Percentiles rank a stretch among this genome's conserved stretches.
Evolutionary conservation across 495 filamentous ascomycete species (phyloP).

Genomic region (Arthonia radiata): DNA sequence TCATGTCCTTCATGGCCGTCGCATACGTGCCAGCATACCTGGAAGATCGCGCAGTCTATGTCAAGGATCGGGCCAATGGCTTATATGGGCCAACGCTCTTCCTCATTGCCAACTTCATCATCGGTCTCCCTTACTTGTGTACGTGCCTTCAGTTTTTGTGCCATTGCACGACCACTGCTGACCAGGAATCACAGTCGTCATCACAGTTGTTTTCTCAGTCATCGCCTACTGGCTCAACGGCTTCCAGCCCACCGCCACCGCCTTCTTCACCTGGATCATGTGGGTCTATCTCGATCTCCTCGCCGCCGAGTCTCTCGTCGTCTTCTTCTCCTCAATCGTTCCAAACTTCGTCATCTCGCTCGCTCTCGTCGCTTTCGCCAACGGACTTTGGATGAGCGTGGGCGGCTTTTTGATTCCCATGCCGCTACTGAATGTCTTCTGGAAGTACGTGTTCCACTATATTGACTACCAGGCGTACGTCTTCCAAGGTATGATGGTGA

Average conservation of each 20-base stretch:
- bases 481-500: slow-evolving; percentile 81
- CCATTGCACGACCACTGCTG: slow-evolving; percentile 1
- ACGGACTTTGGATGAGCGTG: slow-evolving; percentile 71
- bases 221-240: slow-evolving; percentile 60
- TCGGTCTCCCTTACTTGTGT: slow-evolving; percentile 53
- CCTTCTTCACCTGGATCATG: slow-evolving; percentile 61
- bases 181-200: slow-evolving; percentile 22
- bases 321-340: slow-evolving; percentile 43
- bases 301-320: slow-evolving; percentile 57
- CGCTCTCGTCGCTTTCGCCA: slow-evolving; percentile 54
- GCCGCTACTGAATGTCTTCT: slow-evolving; percentile 50
- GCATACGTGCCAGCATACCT: slow-evolving; percentile 65
- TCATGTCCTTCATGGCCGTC: slow-evolving; percentile 67
- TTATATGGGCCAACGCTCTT: slow-evolving; percentile 51
- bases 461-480: slow-evolving; percentile 70
- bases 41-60: slow-evolving; percentile 46
- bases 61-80: slow-evolving; percentile 62
- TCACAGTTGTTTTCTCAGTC: slow-evolving; percentile 45
- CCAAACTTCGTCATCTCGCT: slow-evolving; percentile 57
- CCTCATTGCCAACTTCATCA: slow-evolving; percentile 53
- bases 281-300: slow-evolving; percentile 71
- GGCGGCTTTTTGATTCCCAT: slow-evolving; percentile 55
- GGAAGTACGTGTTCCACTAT: slow-evolving; percentile 62
- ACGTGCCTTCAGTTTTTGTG: slow-evolving; percentile 3
- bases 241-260: slow-evolving; percentile 35